Evolutionary conservation across 257 asterid species (phyloP), one percentile per base, ranked within the genome.

Genomic region (Fraxinus quadrangulata): DNA sequence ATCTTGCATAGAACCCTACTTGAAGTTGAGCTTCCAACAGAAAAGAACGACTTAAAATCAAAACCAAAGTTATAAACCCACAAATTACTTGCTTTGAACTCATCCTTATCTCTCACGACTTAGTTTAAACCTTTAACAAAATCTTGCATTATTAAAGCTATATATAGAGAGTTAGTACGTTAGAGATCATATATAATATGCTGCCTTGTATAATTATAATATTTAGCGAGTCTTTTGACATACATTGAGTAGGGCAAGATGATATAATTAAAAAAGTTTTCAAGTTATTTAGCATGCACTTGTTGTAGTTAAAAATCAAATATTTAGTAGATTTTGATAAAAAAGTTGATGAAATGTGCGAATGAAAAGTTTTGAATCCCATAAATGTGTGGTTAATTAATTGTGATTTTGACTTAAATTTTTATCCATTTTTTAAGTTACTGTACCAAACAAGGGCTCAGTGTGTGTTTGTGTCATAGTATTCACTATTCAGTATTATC

Each of bases 1-100:
- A 82, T 3, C 66, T 28, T 3, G 47, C 81, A 71, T 94, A 90
- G 77, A 87, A 92, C 17, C 97, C 96, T 4, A 80, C 88, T 40
- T 73, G 81, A 76, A 92, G 94, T 80, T 87, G 88, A 77, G 91
- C 91, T 56, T 82, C 75, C 26, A 86, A 81, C 59, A 59, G 26
- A 63, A 9, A 4, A 78, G 36, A 84, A 14, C 67, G 75, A 72
- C 80, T 78, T 11, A 82, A 26, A 49, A 83, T 6, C 39, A 78
- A 61, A 66, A 77, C 4, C 51, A 80, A 16, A 67, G 80, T 63
- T 61, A 65, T 26, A 56, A 81, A 21, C 26, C 71, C 66, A 21
- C 5, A 68, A 17, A 66, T n/a, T 17, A 63, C 19, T 36, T 74
- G 75, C 56, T 73, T 79, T 17, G 30, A 74, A 79, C 77, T 78